These are phyloP conservation scores for Linaria vulgaris DNA, from an alignment of 257 asterid species.

Conservation along the genomic window DNA sequence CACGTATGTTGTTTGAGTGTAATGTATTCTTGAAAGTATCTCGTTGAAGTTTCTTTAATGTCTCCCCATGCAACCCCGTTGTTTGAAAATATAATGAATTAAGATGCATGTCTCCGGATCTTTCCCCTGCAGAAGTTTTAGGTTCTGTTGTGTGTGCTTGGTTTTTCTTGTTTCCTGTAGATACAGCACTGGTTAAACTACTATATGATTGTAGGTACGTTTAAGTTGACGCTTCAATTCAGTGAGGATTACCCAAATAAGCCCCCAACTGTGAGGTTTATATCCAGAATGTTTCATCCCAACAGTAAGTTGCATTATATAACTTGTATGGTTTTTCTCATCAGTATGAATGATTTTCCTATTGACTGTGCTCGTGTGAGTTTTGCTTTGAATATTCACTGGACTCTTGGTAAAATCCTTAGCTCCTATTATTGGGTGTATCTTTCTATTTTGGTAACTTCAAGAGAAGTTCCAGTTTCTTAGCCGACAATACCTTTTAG, in stretches of 20 bases:
- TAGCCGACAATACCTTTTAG: too few species aligned
- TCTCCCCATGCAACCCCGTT: too few species aligned
- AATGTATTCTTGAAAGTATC: background rate
- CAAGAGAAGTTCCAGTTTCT: too few species aligned
- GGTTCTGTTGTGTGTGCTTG: background rate
- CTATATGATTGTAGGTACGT: conserved; percentile 59
- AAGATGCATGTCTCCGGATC: background rate
- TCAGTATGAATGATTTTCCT: background rate
- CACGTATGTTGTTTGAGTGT: too few species aligned
- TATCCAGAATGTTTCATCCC: conserved; percentile 97
- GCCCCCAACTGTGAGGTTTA: conserved; percentile 90
- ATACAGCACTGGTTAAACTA: background rate
- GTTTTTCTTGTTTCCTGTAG: background rate
- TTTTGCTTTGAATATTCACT: conserved; percentile 7
- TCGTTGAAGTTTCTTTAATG: background rate
- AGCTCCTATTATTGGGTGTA: background rate
- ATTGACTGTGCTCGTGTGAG: background rate
- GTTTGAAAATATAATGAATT: too few species aligned
- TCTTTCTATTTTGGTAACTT: background rate
- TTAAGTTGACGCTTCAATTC: conserved; percentile 87
- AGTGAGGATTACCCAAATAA: conserved; percentile 91
- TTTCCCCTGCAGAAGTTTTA: background rate
- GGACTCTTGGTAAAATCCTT: background rate
- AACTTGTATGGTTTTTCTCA: background rate
- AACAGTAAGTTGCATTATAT: conserved; percentile 69